Evolutionary conservation across 768 basidiomycete genomes (phyloP).

Genomic region (Agrocybe chaxingu): DNA sequence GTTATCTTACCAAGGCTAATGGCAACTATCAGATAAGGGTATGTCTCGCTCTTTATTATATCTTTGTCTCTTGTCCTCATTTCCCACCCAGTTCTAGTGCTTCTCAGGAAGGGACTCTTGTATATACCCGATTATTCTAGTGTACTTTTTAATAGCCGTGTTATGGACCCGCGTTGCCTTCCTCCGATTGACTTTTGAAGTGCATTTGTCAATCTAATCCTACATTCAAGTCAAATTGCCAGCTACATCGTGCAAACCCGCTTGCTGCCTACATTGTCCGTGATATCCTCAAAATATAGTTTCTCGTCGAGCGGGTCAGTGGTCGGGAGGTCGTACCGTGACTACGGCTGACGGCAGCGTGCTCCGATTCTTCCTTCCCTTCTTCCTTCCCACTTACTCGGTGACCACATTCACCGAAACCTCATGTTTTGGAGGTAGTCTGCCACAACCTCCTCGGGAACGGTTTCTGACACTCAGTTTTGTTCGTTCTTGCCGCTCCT

Average conservation of each 20-base stretch:
- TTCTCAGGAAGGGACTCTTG: too few species aligned
- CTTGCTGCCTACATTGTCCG: neutral
- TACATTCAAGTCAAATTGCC: neutral
- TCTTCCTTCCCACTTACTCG: neutral
- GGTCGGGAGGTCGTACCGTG: too few species aligned
- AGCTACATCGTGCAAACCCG: neutral
- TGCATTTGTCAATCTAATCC: neutral
- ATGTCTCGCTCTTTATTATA: slow-evolving; percentile 28
- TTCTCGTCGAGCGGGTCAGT: neutral
- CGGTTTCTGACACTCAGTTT: slow-evolving; percentile 26
- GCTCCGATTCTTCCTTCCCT: slow-evolving; percentile 1
- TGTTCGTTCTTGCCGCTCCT: slow-evolving; percentile 22
- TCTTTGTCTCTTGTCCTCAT: neutral
- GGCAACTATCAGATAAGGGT: slow-evolving; percentile 94
- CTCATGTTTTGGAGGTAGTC: slow-evolving; percentile 53
- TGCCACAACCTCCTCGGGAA: slow-evolving; percentile 25
- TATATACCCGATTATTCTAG: too few species aligned
- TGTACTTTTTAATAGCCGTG: too few species aligned
- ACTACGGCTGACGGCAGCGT: neutral
- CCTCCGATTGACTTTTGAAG: too few species aligned
- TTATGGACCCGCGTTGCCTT: too few species aligned
- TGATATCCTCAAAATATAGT: neutral
- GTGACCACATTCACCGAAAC: neutral
- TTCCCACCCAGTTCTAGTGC: too few species aligned
- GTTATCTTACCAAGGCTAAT: slow-evolving; percentile 91